Base-by-base conservation (phyloP, 208 protist genomes). In the Balamuthia mandrillaris region DNA sequence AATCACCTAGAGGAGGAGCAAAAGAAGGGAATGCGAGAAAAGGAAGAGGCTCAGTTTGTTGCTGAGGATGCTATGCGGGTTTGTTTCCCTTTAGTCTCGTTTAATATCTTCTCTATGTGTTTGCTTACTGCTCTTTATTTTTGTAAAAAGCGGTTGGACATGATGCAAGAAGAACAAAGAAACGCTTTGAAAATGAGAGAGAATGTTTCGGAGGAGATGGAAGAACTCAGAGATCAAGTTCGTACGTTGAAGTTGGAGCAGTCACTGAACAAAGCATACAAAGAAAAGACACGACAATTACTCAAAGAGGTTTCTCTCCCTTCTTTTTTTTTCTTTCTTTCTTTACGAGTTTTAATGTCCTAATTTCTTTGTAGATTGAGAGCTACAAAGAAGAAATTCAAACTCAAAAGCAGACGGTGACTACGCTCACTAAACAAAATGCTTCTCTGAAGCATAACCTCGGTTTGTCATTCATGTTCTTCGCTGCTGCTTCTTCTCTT, bases 241-340 rank as follows among this genome's bases (percentile, higher is more conserved):
- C 60, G 60, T 18, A 44, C 60, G 60, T n/a, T 68, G 9, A 68
- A 27, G 21, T 35, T 68, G 33, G 60, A 68, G 60, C 60, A 68
- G 60, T 35, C 33, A 6, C 33, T 68, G 33, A 68, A 68, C 60
- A 44, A 27, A 35, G 60, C 60, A 10, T 68, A 68, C 60, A 68
- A 68, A n/a, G 60, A 68, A n/a, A 68, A 68, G 60, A 68, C 60
- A 27, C 60, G 60, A 3, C 60, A 68, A 37, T n/a, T 68, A 10
- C 42, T 68, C 60, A 35, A 68, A n/a, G 33, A 68, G 60, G 60
- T 68, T n/a, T n/a, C n/a, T n/a, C n/a, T n/a, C n/a, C n/a, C n/a
- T n/a, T n/a, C n/a, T n/a, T n/a, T n/a, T n/a, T n/a, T n/a, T n/a
- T n/a, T n/a, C n/a, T n/a, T n/a, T n/a, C n/a, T n/a, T n/a, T n/a